Base-by-base conservation (phyloP, 2,329 filamentous ascomycete species). In the Paecilomyces formosus region DNA sequence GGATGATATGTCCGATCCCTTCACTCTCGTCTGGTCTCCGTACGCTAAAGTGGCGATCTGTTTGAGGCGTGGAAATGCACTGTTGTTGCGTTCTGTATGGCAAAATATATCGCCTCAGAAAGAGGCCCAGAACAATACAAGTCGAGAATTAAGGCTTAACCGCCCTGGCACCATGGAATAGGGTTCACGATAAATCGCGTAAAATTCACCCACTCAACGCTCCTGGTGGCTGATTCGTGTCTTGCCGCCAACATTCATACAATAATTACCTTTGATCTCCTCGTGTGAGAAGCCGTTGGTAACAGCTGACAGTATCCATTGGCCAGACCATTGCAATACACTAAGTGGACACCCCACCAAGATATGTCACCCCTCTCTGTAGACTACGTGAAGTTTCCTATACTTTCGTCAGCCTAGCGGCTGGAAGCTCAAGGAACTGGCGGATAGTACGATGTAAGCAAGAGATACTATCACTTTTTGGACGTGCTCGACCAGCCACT, bases 131-230 rank as follows among this genome's bases (percentile, higher is more conserved):
- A 53, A 53, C 52, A 30, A 52, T 57, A 60, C 61, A 63, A 63
- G 61, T 62, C 59, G 60, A 60, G 59, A 61, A 60, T 63, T 57
- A 56, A 58, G 61, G 55, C 58, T 55, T 57, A 57, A 58, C 21
- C 55, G 49, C 50, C 54, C 22, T 57, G 24, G 26, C 24, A 45
- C 56, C 53, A 54, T 52, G 50, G 6, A 52, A 24, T 52, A 52
- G 50, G 18, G 55, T 60, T 54, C 59, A 57, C 49, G 26, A 57
- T n/a, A 24, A 55, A 54, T 55, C 55, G 51, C 56, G 39, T 35
- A 56, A 58, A 66, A 65, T 61, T 61, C 63, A 65, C 61, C 64
- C 58, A 56, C 58, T 58, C 58, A 57, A 39, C 50, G 52, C 22
- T 52, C 22, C 26, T n/a, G 26, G 50, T 52, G 50, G 22, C 22